Base-by-base conservation (phyloP, 495 filamentous ascomycete species). In the Neurospora sp. region DNA sequence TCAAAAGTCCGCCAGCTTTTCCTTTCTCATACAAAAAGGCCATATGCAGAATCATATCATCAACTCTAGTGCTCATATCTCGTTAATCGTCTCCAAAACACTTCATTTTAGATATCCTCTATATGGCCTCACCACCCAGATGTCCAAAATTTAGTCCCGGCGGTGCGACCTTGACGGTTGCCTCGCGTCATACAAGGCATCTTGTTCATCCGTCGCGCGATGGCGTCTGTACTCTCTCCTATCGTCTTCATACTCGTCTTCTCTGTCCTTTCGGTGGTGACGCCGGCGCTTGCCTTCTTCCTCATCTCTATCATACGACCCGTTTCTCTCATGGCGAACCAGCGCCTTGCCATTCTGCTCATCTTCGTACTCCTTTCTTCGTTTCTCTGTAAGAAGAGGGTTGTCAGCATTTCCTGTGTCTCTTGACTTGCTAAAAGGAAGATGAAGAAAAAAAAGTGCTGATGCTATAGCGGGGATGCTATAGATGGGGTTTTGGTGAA, bases 311-410 rank as follows among this genome's bases (percentile, higher is more conserved):
- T 72, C 74, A n/a, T 70, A 73, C 4, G 39, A 74, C 73, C 7
- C 76, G 42, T 6, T 74, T 40, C 70, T 73, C 8, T 77, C 75
- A 16, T 68, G 76, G 59, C 70, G 72, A 17, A 72, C 73, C 17
- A 73, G 76, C 8, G 72, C 68, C 39, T 76, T 61, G 27, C 72
- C 76, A 22, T 74, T 76, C 14, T 69, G 16, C 39, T 83, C 79
- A 12, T 76, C 73, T 61, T 82, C 82, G 65, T 75, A 75, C 45
- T 85, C 84, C 39, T 78, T 80, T 41, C 80, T 76, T 38, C 83
- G 79, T 40, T 75, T 77, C 59, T 84, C 82, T 84, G 71, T 70
- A 40, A 6, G 48, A 35, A 65, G 12, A 48, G 22, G 69, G 61
- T 38, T 75, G 76, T 78, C 65, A 76, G 75, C 73, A 76, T 37